These are phyloP conservation scores for Jackrogersella minutella DNA, from an alignment of 495 filamentous ascomycete genomes.

Conservation along the genomic window DNA sequence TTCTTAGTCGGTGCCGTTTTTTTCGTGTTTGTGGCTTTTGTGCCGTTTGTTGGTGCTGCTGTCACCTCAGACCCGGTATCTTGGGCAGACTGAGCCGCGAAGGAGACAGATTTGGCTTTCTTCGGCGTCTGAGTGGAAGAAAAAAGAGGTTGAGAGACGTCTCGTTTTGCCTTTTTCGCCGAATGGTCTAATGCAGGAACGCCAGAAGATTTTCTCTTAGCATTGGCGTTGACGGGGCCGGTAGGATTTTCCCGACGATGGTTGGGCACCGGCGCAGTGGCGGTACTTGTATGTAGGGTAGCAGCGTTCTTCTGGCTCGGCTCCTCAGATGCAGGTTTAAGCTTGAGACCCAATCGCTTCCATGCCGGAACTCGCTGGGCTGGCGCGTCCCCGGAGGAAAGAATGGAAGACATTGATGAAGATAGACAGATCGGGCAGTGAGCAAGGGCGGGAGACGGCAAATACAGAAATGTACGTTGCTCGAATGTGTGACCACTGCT, in stretches of 20 bases:
- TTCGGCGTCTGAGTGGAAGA: conserved; percentile 45
- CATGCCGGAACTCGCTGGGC: conserved; percentile 70
- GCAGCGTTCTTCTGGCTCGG: conserved; percentile 39
- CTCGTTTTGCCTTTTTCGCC: conserved; percentile 43
- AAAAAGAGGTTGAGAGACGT: conserved; percentile 34
- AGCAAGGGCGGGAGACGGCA: conserved; percentile 27
- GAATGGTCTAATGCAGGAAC: conserved; percentile 46
- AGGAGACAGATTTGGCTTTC: conserved; percentile 76
- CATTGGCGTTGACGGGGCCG: conserved; percentile 34
- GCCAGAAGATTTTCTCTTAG: conserved; percentile 47
- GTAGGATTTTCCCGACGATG: conserved; percentile 36
- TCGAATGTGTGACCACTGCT: conserved; percentile 14
- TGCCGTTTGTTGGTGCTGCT: conserved; percentile 25
- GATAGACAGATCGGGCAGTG: conserved; percentile 31
- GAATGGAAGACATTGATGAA: conserved; percentile 45
- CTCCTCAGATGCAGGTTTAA: conserved; percentile 65
- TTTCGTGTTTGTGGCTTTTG: conserved; percentile 46
- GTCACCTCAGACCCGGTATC: conserved; percentile 47
- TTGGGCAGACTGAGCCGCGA: conserved; percentile 73
- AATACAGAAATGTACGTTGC: conserved; percentile 9
- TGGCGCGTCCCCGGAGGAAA: conserved; percentile 43
- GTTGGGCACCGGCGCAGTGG: conserved; percentile 43
- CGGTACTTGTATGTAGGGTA: conserved; percentile 38
- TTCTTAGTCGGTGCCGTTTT: conserved; percentile 43
- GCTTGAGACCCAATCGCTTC: conserved; percentile 79